These are phyloP conservation scores for Melocanna baccifera DNA, from an alignment of 176 grass and related monocot species.

Conservation along the genomic window DNA sequence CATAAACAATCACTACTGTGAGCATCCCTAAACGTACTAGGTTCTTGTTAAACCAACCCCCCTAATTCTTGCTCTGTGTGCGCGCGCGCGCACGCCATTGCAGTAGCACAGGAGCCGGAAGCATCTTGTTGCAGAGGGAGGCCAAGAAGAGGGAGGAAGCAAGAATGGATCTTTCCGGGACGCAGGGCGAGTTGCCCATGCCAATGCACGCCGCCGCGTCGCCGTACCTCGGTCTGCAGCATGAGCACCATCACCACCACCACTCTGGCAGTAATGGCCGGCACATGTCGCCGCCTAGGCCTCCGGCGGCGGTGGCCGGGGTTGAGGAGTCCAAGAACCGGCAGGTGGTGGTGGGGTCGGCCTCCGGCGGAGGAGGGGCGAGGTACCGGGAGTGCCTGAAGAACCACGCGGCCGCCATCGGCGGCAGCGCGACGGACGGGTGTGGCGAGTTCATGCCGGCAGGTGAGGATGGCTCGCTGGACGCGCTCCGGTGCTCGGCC, in stretches of 20 bases:
- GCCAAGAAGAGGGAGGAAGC: neutral
- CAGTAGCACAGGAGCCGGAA: conserved; percentile 28
- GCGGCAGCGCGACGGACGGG: conserved; percentile 78
- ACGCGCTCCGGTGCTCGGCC: conserved; percentile 73
- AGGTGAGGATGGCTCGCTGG: conserved; percentile 59
- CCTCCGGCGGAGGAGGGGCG: neutral
- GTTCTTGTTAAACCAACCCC: too few relatives aligned
- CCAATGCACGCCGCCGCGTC: conserved; percentile 63
- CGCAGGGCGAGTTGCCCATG: conserved; percentile 83
- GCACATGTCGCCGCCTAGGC: conserved; percentile 28
- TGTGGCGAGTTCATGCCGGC: conserved; percentile 92
- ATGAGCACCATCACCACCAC: conserved; percentile 37
- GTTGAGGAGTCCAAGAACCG: conserved; percentile 29
- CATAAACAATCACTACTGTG: too few relatives aligned
- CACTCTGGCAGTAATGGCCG: conserved; percentile 19
- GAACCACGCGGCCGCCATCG: conserved; percentile 92
- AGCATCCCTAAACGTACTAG: too few relatives aligned
- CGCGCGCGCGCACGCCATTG: conserved; percentile 10
- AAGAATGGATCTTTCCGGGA: conserved; percentile 78
- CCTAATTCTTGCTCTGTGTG: neutral
- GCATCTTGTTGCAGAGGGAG: conserved; percentile 22
- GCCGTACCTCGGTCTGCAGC: conserved; percentile 57
- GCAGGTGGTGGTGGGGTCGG: conserved; percentile 19
- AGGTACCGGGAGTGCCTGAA: conserved; percentile 94
- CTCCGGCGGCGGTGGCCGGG: neutral